Evolutionary conservation across 208 protist genomes (phyloP), one percentile per base, ranked within the genome.

Genomic region (Trypanosoma rangeli): DNA sequence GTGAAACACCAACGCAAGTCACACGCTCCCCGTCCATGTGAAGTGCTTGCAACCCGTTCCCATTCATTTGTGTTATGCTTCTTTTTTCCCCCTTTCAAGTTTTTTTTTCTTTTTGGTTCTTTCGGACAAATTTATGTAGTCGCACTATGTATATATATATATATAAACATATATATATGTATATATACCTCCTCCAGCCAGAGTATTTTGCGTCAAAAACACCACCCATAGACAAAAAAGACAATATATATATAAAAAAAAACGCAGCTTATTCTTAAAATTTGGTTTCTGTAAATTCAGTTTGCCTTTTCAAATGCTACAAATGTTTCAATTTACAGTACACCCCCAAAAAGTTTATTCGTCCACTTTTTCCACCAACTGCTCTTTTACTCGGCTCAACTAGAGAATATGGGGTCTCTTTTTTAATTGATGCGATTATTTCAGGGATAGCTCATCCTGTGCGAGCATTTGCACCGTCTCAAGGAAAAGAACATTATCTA

Each of bases 381-480:
- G 4, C 12, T 16, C 5, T 50, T 50, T 22, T 50, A 50, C 13
- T 22, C 13, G 46, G 20, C 4, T 50, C 16, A 4, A 50, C 46
- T 33, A 8, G 4, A 29, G 22, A 29, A 2, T 33, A 53, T 46
- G 33, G 18, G 26, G 28, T 50, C 28, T 71, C 31, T 61, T 31
- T 60, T 49, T 63, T 24, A 48, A 4, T 12, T 42, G 3, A 5
- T 29, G 44, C 4, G 16, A 3, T 64, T 58, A 63, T 28, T 52
- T 42, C n/a, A 20, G 16, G 18, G 33, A 33, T 5, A 66, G 7
- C 49, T n/a, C 33, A 61, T 76, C 64, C 48, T 20, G 26, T 49
- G 63, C 15, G 37, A 89, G 56, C 42, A 89, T 76, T 55, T 84
- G 61, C 24, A 84, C 64, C 46, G 82, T 76, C 13, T 79, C 57